Base-by-base conservation (phyloP, 1,139 yeast species). In the Sugiyamaella castrensis region DNA sequence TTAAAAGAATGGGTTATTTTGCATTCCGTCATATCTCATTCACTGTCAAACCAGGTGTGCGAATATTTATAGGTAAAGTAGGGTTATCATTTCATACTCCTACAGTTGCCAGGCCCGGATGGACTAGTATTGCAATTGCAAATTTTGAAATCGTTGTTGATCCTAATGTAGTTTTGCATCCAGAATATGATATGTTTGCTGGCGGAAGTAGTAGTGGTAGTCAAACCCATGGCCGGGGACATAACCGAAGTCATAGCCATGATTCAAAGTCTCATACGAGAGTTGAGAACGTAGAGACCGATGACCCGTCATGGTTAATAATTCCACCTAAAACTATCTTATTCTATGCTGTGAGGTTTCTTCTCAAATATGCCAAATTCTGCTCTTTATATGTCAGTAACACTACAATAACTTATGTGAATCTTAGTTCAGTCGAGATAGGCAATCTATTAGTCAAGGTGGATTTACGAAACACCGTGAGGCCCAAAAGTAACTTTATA, bases 1-100 rank as follows among this genome's bases (percentile, higher is more conserved):
- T 71, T 55, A 69, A 68, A 52, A 66, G 75, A 19, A 55, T 72
- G 11, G 75, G 75, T 26, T 71, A 71, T 57, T 57, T 71, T 50
- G 67, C 71, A 27, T 53, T 71, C 12, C 61, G 71, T 28, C 67
- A 69, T 52, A 60, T 71, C 13, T 58, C 69, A 1, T 62, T 65
- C 46, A 58, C 69, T 8, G 68, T 70, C 8, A 58, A 55, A 30
- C 59, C 67, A 2, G 73, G 73, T 16, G 49, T 68, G 19, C 63
- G 61, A 32, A 54, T 71, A 27, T 60, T 63, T n/a, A 63, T 71
- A 30, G 66, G 71, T 24, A 57, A 58, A 40, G 48, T 70, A 5
- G 71, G 72, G 8, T 36, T 71, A 3, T 51, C 64, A 4, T 53
- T 71, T 9, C 74, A 71, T 50, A 62, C 74, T 1, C 74, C 75